A percentile compares a stretch with the other conserved stretches of the same genome.
Evolutionary conservation across 2,329 filamentous ascomycete genomes (phyloP).

Genomic region (Alternaria brassicae): DNA sequence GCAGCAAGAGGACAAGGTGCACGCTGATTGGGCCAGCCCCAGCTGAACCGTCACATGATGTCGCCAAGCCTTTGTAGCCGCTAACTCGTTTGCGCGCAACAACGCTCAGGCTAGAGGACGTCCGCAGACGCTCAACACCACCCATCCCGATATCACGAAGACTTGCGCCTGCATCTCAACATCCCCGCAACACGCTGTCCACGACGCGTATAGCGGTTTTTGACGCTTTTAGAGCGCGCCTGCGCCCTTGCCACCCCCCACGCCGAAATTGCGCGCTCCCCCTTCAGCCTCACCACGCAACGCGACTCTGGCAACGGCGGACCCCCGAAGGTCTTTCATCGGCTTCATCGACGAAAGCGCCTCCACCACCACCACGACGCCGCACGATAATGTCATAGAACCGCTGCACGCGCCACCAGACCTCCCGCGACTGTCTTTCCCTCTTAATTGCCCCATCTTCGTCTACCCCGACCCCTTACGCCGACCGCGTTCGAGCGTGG

Average conservation of each 20-base stretch:
- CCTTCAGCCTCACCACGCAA: slow-evolving; percentile 33
- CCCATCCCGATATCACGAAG: slow-evolving; percentile 42
- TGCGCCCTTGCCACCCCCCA: slow-evolving; percentile 33
- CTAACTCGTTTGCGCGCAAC: slow-evolving; percentile 20
- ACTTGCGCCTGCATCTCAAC: slow-evolving; percentile 46
- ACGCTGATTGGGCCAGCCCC: slow-evolving; percentile 14
- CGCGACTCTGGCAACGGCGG: slow-evolving; percentile 44
- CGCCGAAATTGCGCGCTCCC: slow-evolving; percentile 38
- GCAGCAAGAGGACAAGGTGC: not conserved
- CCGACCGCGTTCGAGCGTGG: slow-evolving; percentile 28
- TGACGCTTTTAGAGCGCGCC: slow-evolving; percentile 35
- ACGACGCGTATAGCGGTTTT: slow-evolving; percentile 43
- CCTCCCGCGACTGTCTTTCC: slow-evolving; percentile 35
- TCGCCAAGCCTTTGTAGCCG: slow-evolving; percentile 18
- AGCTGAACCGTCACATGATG: slow-evolving; percentile 25
- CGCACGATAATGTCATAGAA: slow-evolving; percentile 48
- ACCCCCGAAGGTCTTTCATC: slow-evolving; percentile 42
- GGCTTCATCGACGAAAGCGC: slow-evolving; percentile 37
- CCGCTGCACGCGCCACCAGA: slow-evolving; percentile 32
- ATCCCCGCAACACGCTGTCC: slow-evolving; percentile 46
- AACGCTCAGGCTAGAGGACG: slow-evolving; percentile 20
- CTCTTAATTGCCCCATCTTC: slow-evolving; percentile 31
- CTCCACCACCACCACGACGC: slow-evolving; percentile 37
- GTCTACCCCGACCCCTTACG: slow-evolving; percentile 22
- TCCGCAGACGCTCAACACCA: slow-evolving; percentile 33